Percentiles rank a stretch among this genome's conserved stretches.
Evolutionary conservation across 1,284 basidiomycete genomes (phyloP).

Genomic region (Cutaneotrichosporon cyanovorans): DNA sequence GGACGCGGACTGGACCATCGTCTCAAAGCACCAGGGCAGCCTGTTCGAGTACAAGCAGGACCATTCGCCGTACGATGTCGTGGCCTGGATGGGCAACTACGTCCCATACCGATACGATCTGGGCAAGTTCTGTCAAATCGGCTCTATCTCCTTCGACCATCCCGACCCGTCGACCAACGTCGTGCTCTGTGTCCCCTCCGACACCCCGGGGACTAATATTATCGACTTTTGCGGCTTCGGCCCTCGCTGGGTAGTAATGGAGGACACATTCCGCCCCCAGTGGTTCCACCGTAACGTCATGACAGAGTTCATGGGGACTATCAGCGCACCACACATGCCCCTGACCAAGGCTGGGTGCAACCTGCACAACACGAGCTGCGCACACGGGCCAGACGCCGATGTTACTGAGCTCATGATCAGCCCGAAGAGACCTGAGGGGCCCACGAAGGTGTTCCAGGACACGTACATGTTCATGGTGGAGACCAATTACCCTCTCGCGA

Average conservation of each 20-base stretch:
- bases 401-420: conserved; percentile 1
- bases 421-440: conserved; percentile 1
- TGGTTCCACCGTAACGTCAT: conserved; percentile 60
- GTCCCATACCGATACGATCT: conserved; percentile 64
- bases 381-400: conserved; percentile 29
- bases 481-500: conserved; percentile 1
- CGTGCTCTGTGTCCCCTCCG: conserved; percentile 27
- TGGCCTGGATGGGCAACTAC: conserved; percentile 64
- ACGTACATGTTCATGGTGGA: conserved; percentile 6
- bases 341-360: conserved; percentile 19
- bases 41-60: conserved; percentile 48
- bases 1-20: conserved; percentile 53
- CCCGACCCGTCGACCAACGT: conserved; percentile 33
- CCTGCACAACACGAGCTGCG: conserved; percentile 29
- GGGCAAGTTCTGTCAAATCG: conserved; percentile 59
- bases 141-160: conserved; percentile 54
- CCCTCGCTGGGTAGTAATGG: conserved; percentile 31
- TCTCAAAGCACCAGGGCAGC: conserved; percentile 7
- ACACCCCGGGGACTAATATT: conserved; percentile 56
- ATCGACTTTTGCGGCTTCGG: conserved; percentile 23
- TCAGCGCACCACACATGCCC: conserved; percentile 12
- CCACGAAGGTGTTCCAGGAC: conserved; percentile 1
- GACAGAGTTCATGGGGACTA: conserved; percentile 21
- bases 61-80: conserved; percentile 50
- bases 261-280: conserved; percentile 37